These are phyloP conservation scores for Yarrowia keelungensis DNA, from an alignment of 805 yeast genomes.

Conservation along the genomic window DNA sequence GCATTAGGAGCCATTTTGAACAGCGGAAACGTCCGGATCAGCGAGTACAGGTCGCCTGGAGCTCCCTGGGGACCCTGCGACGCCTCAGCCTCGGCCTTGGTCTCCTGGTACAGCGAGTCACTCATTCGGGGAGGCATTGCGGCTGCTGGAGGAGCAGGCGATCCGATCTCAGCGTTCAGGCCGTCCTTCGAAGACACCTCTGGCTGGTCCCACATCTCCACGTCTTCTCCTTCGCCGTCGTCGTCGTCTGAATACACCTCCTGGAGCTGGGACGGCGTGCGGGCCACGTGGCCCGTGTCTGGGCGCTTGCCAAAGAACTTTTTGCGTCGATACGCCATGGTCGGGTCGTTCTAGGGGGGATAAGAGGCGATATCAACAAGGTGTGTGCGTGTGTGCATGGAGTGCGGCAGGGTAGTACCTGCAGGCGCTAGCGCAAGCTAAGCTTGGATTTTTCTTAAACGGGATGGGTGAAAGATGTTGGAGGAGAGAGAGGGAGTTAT, in stretches of 20 bases:
- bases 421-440: conserved; percentile 39
- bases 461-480: too few relatives aligned
- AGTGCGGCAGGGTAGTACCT: conserved; percentile 38
- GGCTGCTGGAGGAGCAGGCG: conserved; percentile 1
- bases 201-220: conserved; percentile 37
- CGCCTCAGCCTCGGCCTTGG: conserved; percentile 12
- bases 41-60: conserved; percentile 55
- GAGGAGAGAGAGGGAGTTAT: not conserved
- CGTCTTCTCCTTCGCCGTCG: conserved; percentile 32
- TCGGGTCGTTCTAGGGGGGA: conserved; percentile 2
- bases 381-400: conserved; percentile 27
- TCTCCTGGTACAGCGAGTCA: conserved; percentile 29
- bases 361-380: conserved; percentile 8
- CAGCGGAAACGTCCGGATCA: conserved; percentile 65
- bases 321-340: conserved; percentile 39
- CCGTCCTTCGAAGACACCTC: not conserved
- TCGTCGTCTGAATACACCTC: conserved; percentile 39
- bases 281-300: conserved; percentile 26
- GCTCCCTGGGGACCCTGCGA: conserved; percentile 8
- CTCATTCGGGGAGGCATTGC: conserved; percentile 18
- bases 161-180: not conserved
- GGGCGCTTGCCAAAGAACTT: conserved; percentile 32
- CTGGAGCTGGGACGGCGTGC: conserved; percentile 36
- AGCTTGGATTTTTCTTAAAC: not conserved
- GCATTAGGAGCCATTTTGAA: conserved; percentile 71